Evolutionary conservation across 345 rosid species (phyloP), one percentile per base, ranked within the genome.

Genomic region (Litchi chinensis): DNA sequence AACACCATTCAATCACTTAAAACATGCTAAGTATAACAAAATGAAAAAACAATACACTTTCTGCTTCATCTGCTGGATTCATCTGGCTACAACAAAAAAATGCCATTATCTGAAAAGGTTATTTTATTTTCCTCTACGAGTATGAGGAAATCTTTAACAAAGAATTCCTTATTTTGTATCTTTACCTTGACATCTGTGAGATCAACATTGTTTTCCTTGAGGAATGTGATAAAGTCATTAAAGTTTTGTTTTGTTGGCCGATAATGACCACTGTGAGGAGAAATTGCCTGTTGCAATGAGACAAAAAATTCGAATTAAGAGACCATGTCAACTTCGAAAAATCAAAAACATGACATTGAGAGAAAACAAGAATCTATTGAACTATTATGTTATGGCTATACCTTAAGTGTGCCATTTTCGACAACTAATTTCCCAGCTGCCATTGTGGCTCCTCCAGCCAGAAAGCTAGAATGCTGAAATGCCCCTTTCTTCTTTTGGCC

Each of bases 201-300:
- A 84, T 94, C 97, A 11, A 94, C 92, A 65, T 91, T 82, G 83
- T 94, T 93, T 81, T 91, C 97, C 75, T 77, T 28, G 8, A 96
- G 90, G 82, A 90, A 96, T 37, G 88, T 85, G 63, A 90, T 70
- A 65, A 96, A 91, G 63, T 96, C 97, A 82, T 84, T 71, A 80
- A 95, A 92, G 74, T 92, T 95, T 77, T 92, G 92, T 81, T 91
- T 85, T 0, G 98, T 93, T 21, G 99, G 99, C 73, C 86, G 89
- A 91, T 96, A 96, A 80, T 96, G 99, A 50, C 99, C 99, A 71
- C 99, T 96, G 79, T 96, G 97, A 76, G 93, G 95, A 98, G 98
- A 96, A 81, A 96, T 97, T 63, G 97, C 97, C 92, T 92, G 89
- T 74, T 59, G 12, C 70, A 57, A 79, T 48, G 18, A 0, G 41